phyloP scores from a whole-genome alignment of 495 filamentous ascomycete genomes.

The Beverwykella pulmonaria region DNA sequence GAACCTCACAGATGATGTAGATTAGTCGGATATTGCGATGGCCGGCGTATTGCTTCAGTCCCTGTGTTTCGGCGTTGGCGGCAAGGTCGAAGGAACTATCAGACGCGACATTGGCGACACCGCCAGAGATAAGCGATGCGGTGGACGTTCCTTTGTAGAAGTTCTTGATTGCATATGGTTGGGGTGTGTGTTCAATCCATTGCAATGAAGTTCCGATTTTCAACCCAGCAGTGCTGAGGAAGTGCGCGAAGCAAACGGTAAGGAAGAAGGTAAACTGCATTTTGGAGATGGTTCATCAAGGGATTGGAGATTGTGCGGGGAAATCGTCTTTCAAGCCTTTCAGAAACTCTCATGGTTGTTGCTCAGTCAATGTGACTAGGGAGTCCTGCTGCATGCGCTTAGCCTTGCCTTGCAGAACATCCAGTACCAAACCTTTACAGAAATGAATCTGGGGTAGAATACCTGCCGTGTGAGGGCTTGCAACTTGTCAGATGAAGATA shows the following conservation, averaged over 20 bases:
- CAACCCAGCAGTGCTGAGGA: conserved; percentile 13
- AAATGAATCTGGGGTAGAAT: not conserved
- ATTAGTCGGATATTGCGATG: conserved; percentile 51
- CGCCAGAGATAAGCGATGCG: conserved; percentile 19
- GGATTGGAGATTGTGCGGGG: not conserved
- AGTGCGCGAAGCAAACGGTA: not conserved
- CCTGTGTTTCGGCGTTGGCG: conserved; percentile 54
- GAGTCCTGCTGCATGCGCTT: no score
- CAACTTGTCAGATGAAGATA: not conserved
- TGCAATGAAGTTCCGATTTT: conserved; percentile 41
- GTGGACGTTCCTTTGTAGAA: conserved; percentile 42
- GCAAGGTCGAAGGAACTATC: conserved; percentile 44
- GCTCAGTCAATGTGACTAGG: no score
- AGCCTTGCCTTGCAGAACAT: no score
- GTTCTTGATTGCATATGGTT: conserved; percentile 41
- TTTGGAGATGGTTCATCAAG: not conserved
- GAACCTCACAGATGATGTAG: conserved; percentile 48
- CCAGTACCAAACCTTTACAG: not conserved
- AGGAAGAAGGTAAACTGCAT: not conserved
- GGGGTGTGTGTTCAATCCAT: conserved; percentile 47
- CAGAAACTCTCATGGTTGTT: no score
- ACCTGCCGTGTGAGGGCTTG: not conserved
- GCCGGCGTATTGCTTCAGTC: conserved; percentile 45
- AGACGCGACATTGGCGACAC: conserved; percentile 13
- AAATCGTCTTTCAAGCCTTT: not conserved